Evolutionary conservation across 768 basidiomycete species (phyloP).

Genomic region (Lactarius indigo): DNA sequence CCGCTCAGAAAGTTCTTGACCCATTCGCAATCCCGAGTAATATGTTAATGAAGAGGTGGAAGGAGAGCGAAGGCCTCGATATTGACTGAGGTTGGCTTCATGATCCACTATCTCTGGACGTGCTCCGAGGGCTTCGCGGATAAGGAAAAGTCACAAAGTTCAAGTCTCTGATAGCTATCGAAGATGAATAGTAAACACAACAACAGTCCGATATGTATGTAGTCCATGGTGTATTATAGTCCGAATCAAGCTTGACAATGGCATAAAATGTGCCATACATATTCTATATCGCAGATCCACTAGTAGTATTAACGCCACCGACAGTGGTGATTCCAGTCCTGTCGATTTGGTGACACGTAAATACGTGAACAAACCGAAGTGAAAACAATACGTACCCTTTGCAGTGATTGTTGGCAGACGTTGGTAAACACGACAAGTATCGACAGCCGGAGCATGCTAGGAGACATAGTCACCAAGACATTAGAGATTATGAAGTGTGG

Average conservation of each 20-base stretch:
- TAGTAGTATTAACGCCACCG: neutral
- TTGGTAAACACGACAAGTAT: constrained; percentile 88
- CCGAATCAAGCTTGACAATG: neutral
- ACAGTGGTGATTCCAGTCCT: constrained; percentile 18
- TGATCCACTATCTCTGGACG: neutral
- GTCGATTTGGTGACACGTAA: neutral
- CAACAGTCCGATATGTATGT: neutral
- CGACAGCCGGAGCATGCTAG: constrained; percentile 84
- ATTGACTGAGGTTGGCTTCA: constrained; percentile 25
- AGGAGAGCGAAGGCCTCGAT: constrained; percentile 36
- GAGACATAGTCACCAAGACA: neutral
- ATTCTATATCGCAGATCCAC: constrained; percentile 8
- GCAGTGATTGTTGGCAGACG: constrained; percentile 64
- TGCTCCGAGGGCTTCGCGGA: neutral
- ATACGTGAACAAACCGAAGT: neutral
- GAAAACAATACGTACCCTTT: constrained; percentile 38
- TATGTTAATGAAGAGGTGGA: constrained; percentile 36
- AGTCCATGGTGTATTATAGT: neutral
- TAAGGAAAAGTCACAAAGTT: neutral
- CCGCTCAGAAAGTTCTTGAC: constrained; percentile 40
- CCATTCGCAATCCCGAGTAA: constrained; percentile 42
- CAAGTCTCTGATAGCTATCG: neutral
- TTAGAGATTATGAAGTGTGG: neutral
- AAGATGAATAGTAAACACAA: neutral
- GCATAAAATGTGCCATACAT: neutral